Evolutionary conservation across 177 flowering plant genomes (phyloP).

Genomic region (Vitis hybrid): DNA sequence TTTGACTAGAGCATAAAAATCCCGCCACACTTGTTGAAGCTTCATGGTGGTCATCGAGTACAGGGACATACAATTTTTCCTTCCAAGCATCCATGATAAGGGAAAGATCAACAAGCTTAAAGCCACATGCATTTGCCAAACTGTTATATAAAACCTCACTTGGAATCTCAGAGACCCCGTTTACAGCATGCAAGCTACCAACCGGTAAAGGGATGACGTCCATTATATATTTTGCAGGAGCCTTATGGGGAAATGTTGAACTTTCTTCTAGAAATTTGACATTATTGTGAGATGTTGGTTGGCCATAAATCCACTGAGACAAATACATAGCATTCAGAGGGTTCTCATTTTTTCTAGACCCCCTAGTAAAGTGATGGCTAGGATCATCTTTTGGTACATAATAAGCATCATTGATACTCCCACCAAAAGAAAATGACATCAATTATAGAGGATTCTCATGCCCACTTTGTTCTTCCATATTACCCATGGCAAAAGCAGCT

Average conservation of each 20-base stretch:
- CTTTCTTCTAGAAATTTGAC: no score
- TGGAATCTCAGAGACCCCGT: constrained; percentile 14
- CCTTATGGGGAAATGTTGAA: no score
- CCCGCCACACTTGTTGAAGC: constrained; percentile 3
- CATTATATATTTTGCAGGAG: no score
- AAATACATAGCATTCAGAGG: constrained; percentile 4
- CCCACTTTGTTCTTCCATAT: no score
- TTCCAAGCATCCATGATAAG: constrained; percentile 13
- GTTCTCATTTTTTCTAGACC: constrained; percentile 9
- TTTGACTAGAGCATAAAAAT: constrained; percentile 6
- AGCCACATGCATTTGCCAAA: constrained; percentile 3
- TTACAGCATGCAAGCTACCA: constrained; percentile 8
- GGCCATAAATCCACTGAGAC: background rate
- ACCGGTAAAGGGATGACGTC: constrained; percentile 5
- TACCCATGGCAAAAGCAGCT: no score
- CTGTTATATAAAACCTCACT: constrained; percentile 2
- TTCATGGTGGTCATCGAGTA: constrained; percentile 11
- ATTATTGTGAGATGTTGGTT: no score
- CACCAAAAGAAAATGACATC: background rate
- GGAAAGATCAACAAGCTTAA: constrained; percentile 5
- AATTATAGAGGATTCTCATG: no score
- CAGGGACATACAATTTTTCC: constrained; percentile 8
- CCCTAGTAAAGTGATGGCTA: background rate
- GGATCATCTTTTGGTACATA: constrained; percentile 16
- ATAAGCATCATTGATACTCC: constrained; percentile 5